These are phyloP conservation scores for Alternaria brassicae DNA, from an alignment of 2,329 filamentous ascomycete species.

Conservation along the genomic window DNA sequence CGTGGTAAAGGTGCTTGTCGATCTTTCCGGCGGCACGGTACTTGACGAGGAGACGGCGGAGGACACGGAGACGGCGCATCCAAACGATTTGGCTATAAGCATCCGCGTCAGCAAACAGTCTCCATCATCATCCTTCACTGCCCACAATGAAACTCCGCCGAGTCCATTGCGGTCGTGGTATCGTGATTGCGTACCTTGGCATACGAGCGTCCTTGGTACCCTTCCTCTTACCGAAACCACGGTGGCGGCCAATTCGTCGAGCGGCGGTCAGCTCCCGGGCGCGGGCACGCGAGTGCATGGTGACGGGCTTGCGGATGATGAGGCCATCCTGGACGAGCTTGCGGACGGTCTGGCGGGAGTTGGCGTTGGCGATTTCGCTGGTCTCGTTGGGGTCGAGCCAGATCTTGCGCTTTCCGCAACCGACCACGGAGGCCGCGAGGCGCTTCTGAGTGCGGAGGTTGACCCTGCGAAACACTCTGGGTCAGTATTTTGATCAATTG, in stretches of 20 bases:
- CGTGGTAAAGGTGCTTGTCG: constrained; percentile 99
- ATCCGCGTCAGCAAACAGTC: constrained; percentile 42
- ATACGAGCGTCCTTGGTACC: constrained; percentile 99
- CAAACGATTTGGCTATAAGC: constrained; percentile 85
- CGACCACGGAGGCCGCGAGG: constrained; percentile 97
- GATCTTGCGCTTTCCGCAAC: constrained; percentile 99
- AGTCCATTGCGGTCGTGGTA: constrained; percentile 21
- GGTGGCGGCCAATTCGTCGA: constrained; percentile 94
- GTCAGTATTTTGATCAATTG: constrained; percentile 40
- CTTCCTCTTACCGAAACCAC: constrained; percentile 99
- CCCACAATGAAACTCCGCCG: constrained; percentile 6
- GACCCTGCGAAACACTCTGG: constrained; percentile 71
- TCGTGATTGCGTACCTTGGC: constrained; percentile 75
- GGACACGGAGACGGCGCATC: constrained; percentile 99
- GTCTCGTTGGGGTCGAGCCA: constrained; percentile 99
- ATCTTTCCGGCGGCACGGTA: constrained; percentile 99
- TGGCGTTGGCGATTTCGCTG: constrained; percentile 99
- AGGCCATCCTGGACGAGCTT: constrained; percentile 99
- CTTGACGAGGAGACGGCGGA: constrained; percentile 98
- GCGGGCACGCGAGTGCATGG: constrained; percentile 98
- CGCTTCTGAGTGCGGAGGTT: constrained; percentile 99
- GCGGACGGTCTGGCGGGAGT: constrained; percentile 99
- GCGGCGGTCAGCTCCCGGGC: constrained; percentile 94
- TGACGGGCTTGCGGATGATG: constrained; percentile 99
- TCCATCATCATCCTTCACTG: constrained; percentile 18